Evolutionary conservation across 768 basidiomycete genomes (phyloP).

Genomic region (Lactarius evosmus): DNA sequence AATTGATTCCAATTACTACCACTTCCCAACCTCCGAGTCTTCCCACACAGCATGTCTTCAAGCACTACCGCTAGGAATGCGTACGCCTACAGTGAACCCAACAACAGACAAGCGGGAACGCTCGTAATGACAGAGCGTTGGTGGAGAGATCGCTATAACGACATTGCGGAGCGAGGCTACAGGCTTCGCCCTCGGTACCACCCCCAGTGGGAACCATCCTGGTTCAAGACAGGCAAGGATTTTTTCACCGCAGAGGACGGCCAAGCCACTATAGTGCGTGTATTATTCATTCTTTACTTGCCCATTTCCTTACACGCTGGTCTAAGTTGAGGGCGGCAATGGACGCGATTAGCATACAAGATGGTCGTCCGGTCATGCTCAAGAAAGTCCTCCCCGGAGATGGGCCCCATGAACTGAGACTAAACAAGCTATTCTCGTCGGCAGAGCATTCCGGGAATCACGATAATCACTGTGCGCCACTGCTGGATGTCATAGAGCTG

Average conservation of each 20-base stretch:
- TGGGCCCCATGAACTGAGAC: conserved; percentile 13
- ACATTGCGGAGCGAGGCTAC: conserved; percentile 8
- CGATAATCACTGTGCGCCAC: conserved; percentile 32
- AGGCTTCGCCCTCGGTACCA: conserved; percentile 22
- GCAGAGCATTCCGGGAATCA: conserved; percentile 29
- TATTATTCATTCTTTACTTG: neutral
- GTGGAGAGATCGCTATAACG: conserved; percentile 15
- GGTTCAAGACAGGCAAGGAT: conserved; percentile 10
- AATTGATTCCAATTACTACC: neutral
- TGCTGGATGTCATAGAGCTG: conserved; percentile 29
- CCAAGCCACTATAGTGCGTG: conserved; percentile 17
- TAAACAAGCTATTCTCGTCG: conserved; percentile 19
- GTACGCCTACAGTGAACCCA: neutral
- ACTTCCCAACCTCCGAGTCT: neutral
- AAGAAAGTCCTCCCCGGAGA: conserved; percentile 15
- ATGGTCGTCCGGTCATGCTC: conserved; percentile 18
- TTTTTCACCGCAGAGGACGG: conserved; percentile 20
- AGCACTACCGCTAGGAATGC: neutral
- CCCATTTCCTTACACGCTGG: neutral
- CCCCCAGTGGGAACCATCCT: conserved; percentile 18
- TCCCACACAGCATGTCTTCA: conserved; percentile 4
- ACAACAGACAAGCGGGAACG: conserved; percentile 3
- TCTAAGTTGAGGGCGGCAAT: conserved; percentile 18
- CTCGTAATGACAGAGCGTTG: conserved; percentile 18
- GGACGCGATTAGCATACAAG: conserved; percentile 14